Base-by-base conservation (phyloP, 2,329 filamentous ascomycete genomes). In the Chaetothyriales sp. region DNA sequence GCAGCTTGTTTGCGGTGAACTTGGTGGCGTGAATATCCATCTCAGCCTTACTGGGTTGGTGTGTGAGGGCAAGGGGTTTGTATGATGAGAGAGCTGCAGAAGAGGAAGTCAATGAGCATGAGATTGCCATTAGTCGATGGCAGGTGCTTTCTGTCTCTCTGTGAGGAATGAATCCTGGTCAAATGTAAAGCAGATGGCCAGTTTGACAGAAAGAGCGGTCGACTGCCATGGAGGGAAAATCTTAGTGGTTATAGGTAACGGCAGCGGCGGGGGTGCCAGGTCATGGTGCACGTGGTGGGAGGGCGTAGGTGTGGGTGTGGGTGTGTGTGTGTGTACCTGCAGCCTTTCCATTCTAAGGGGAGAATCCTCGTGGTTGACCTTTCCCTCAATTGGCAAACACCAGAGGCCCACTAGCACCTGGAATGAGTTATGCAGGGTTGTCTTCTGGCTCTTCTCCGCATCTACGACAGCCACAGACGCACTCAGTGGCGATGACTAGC, bases 1-100 rank as follows among this genome's bases (percentile, higher is more conserved):
- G 44, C 22, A 58, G 28, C 46, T 53, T 56, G 26, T 25, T 47
- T 18, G 20, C 19, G 18, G 28, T 47, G 25, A 26, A 47, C 20
- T 47, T 28, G 10, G 20, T 39, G 32, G 10, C 15, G 32, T 39
- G 32, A 5, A 12, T 5, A 2, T 39, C 32, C 15, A 39, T 39
- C 10, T 39, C 32, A 15, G 32, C 12, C 12, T 15, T 39, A 6
- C 22, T 25, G 10, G 9, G 32, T 39, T 39, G 32, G 10, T 15
- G 32, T 15, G 12, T 15, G 32, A 39, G 15, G 32, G 12, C 32
- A 5, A 15, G 15, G 12, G 32, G 32, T 15, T 39, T 39, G 32
- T 39, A 10, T 9, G 28, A 32, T 9, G 28, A 32, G 15, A 39
- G 32, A 10, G 32, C 32, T 32, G 9, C 28, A 32, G 28, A 32